A percentile compares a stretch with the other conserved stretches of the same genome.
Conservation (phyloP, 495 filamentous ascomycete species). For the Penicillium lagena region DNA sequence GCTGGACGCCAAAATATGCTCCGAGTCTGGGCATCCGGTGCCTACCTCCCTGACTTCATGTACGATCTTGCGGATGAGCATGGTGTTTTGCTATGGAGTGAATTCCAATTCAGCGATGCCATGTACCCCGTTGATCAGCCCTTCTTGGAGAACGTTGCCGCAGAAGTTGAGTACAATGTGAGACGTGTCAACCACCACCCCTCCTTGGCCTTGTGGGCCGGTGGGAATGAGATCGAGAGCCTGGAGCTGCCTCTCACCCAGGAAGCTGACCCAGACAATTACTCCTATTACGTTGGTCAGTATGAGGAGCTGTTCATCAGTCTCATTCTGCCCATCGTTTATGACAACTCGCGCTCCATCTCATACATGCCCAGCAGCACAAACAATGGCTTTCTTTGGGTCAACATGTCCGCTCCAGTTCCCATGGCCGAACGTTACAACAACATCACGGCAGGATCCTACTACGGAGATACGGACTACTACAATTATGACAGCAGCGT, state of each 20-base stretch:
- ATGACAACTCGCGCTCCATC: slow-evolving; percentile 58
- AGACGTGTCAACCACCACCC: slow-evolving; percentile 62
- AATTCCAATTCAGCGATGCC: slow-evolving; percentile 61
- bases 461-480: slow-evolving; percentile 65
- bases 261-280: slow-evolving; percentile 35
- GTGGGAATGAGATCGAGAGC: slow-evolving; percentile 60
- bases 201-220: slow-evolving; percentile 61
- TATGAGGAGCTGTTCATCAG: slow-evolving; percentile 60
- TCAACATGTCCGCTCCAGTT: slow-evolving; percentile 50
- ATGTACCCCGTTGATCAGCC: slow-evolving; percentile 51
- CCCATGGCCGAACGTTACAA: slow-evolving; percentile 58
- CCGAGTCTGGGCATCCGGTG: slow-evolving; percentile 59
- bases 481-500: slow-evolving; percentile 57
- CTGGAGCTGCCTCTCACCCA: slow-evolving; percentile 45
- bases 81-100: slow-evolving; percentile 62
- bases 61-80: slow-evolving; percentile 62
- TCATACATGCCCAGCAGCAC: slow-evolving; percentile 64
- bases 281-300: slow-evolving; percentile 42
- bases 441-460: slow-evolving; percentile 46
- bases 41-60: slow-evolving; percentile 61
- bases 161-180: slow-evolving; percentile 57
- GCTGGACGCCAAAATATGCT: slow-evolving; percentile 66
- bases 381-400: slow-evolving; percentile 53
- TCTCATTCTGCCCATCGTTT: slow-evolving; percentile 54
- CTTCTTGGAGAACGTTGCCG: slow-evolving; percentile 53